These are phyloP conservation scores for Bipolaris zeicola DNA, from an alignment of 2,329 filamentous ascomycete genomes.

Conservation along the genomic window DNA sequence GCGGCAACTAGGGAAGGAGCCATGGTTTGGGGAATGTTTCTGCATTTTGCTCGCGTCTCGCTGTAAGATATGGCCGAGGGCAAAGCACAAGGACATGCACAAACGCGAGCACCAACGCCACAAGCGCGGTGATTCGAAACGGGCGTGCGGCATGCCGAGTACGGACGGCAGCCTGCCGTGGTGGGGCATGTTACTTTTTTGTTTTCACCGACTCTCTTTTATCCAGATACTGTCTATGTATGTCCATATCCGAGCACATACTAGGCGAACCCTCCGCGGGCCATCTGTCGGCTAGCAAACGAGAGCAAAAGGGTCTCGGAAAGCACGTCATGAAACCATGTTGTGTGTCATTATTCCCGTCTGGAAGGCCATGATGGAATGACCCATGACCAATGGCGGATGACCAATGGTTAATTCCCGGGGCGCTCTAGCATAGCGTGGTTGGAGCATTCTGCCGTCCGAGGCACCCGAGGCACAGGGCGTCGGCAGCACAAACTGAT, in stretches of 20 bases:
- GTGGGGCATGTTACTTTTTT: background rate
- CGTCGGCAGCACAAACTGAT: background rate
- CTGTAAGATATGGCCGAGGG: background rate
- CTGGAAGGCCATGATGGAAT: background rate
- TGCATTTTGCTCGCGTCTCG: background rate
- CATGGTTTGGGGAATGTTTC: background rate
- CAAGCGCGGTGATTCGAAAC: background rate
- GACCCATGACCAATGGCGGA: background rate
- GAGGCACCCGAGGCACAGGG: background rate
- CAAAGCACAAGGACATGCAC: background rate
- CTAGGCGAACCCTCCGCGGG: no score
- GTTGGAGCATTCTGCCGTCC: no score
- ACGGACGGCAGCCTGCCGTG: no score
- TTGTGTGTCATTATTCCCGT: slow-evolving; percentile 5
- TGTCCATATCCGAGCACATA: no score
- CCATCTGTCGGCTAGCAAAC: background rate
- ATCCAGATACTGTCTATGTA: no score
- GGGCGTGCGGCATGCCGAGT: background rate
- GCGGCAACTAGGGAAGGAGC: background rate
- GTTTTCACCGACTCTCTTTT: no score
- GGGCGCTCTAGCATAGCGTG: background rate
- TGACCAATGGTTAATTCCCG: background rate
- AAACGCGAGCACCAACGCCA: background rate
- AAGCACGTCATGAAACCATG: slow-evolving; percentile 17
- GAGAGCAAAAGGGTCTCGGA: background rate